A percentile compares a stretch with the other conserved stretches of the same genome.
These are phyloP conservation scores for Dissophora ornata DNA, from an alignment of 192 early-diverging fungal species.

Conservation along the genomic window DNA sequence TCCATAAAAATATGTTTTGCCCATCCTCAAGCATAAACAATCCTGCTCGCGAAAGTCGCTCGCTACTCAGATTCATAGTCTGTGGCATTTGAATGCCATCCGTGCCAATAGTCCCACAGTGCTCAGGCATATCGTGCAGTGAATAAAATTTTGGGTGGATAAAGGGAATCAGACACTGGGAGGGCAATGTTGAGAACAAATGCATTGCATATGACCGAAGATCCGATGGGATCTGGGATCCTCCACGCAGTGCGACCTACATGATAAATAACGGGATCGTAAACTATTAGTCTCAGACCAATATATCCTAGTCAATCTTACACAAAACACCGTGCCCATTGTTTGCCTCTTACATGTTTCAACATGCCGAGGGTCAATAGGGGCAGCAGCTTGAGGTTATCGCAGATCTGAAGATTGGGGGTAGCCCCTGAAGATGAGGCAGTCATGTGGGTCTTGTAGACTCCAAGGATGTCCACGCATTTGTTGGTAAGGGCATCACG, in stretches of 20 bases:
- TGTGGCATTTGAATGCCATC: conserved; percentile 81
- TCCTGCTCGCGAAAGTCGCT: conserved; percentile 86
- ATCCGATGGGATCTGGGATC: conserved; percentile 80
- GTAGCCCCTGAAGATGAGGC: conserved; percentile 76
- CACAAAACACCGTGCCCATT: too few species aligned
- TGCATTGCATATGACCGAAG: conserved; percentile 85
- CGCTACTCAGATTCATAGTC: conserved; percentile 81
- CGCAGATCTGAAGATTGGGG: conserved; percentile 83
- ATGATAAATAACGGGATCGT: not conserved
- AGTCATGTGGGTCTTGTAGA: conserved; percentile 87
- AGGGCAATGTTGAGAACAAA: conserved; percentile 81
- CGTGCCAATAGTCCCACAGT: conserved; percentile 65
- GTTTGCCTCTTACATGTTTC: conserved; percentile 90
- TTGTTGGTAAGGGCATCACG: conserved; percentile 92
- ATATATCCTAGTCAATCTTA: too few species aligned
- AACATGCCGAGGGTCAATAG: conserved; percentile 82
- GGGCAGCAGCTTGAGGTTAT: conserved; percentile 89
- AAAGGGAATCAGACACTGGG: conserved; percentile 78
- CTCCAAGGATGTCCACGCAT: conserved; percentile 86
- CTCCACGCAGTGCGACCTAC: conserved; percentile 68
- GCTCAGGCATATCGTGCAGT: conserved; percentile 79
- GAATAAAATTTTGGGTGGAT: conserved; percentile 86
- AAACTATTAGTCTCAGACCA: too few species aligned
- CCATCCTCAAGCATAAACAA: conserved; percentile 90
- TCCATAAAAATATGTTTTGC: conserved; percentile 88